Evolutionary conservation across 2,329 filamentous ascomycete genomes (phyloP).

Genomic region (Colletotrichum viniferum): DNA sequence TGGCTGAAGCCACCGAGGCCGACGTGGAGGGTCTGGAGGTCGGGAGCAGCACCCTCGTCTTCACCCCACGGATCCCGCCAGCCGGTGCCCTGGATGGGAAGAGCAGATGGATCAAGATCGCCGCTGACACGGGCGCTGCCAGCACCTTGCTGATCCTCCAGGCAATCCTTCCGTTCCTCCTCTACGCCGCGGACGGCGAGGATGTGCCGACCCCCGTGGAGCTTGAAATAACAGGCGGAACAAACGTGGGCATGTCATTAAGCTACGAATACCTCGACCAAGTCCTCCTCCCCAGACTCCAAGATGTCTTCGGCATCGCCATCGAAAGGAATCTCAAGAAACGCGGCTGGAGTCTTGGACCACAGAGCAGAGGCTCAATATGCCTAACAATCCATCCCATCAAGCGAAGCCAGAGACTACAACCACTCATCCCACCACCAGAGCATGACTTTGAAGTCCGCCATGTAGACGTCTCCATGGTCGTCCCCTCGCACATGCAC

Average conservation of each 20-base stretch:
- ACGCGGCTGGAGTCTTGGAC: slow-evolving; percentile 58
- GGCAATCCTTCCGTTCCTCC: slow-evolving; percentile 61
- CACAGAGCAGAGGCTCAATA: slow-evolving; percentile 44
- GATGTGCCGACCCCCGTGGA: slow-evolving; percentile 39
- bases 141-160: slow-evolving; percentile 64
- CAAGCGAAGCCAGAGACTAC: slow-evolving; percentile 38
- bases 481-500: slow-evolving; percentile 51
- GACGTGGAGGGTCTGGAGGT: slow-evolving; percentile 53
- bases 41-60: slow-evolving; percentile 55
- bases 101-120: slow-evolving; percentile 50
- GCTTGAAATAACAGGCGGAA: slow-evolving; percentile 61
- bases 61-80: slow-evolving; percentile 45
- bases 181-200: slow-evolving; percentile 55
- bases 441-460: slow-evolving; percentile 39
- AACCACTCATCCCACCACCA: slow-evolving; percentile 24
- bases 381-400: slow-evolving; percentile 44
- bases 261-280: slow-evolving; percentile 69
- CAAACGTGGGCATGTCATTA: slow-evolving; percentile 61
- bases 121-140: slow-evolving; percentile 53
- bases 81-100: slow-evolving; percentile 35
- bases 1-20: slow-evolving; percentile 56
- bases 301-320: slow-evolving; percentile 52
- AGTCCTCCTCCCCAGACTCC: slow-evolving; percentile 59
- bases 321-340: slow-evolving; percentile 48
- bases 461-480: slow-evolving; percentile 54